A percentile compares a stretch with the other conserved stretches of the same genome.
phyloP scores from a whole-genome alignment of 345 rosid genomes.

The Capsella bursapastoris region DNA sequence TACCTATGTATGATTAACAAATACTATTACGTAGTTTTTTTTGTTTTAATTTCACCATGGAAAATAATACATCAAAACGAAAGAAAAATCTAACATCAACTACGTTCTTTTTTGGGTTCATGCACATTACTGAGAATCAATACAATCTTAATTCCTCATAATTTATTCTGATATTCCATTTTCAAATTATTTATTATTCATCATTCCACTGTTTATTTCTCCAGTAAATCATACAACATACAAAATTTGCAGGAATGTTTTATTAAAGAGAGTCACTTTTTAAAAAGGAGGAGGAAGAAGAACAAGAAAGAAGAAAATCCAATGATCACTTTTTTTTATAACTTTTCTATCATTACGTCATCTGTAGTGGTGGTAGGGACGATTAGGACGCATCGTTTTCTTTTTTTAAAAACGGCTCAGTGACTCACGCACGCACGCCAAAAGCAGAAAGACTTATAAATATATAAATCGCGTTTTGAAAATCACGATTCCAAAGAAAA shows the following conservation, averaged over 20 bases:
- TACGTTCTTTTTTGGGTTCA: too few relatives aligned
- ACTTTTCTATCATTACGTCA: constrained; percentile 19
- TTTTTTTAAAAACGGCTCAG: neutral
- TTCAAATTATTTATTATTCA: neutral
- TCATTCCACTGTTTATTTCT: too few relatives aligned
- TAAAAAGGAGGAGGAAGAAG: neutral
- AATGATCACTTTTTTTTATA: neutral
- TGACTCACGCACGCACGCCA: constrained; percentile 17
- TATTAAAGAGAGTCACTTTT: neutral
- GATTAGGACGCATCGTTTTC: constrained; percentile 17
- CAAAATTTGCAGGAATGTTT: neutral
- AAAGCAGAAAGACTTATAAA: neutral
- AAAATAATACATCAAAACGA: too few relatives aligned
- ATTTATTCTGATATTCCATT: neutral
- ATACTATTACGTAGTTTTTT: too few relatives aligned
- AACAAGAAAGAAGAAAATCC: neutral
- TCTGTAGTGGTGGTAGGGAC: constrained; percentile 29
- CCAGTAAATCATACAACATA: neutral
- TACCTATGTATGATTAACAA: too few relatives aligned
- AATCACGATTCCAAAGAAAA: neutral
- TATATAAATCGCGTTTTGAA: neutral
- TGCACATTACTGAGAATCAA: too few relatives aligned
- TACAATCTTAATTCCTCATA: too few relatives aligned
- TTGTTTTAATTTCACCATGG: too few relatives aligned
- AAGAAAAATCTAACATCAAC: too few relatives aligned